Evolutionary conservation across 148 eudicot species (phyloP), one percentile per base, ranked within the genome.

Genomic region (Salicornia ramosissima): DNA sequence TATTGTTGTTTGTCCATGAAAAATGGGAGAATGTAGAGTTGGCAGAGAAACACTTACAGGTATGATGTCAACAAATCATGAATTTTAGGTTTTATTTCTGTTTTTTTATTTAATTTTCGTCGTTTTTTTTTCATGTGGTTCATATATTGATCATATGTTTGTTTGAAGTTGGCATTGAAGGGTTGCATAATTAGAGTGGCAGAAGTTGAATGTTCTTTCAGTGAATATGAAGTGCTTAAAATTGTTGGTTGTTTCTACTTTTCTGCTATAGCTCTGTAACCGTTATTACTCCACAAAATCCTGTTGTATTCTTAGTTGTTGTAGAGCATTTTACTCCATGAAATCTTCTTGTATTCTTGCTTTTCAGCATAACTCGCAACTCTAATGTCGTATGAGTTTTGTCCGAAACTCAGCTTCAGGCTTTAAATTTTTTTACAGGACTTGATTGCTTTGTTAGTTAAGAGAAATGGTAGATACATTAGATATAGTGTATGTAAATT

Each of bases 141-240:
- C 52, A 43, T 45, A 65, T 65, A 56, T 54, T 64, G 33, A 62
- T 65, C 64, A 40, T 54, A 42, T 65, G 76, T 73, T 73, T 73
- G 65, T 70, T 49, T 53, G 60, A 72, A 6, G 52, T 58, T 70
- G 75, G 69, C 63, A 39, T 73, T 26, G 52, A 42, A 57, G 10
- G 31, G 42, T 14, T 33, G 43, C 54, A 34, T 29, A 40, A 64
- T 46, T 73, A 57, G 56, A 59, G 67, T 59, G 29, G 58, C 46
- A 29, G 71, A 49, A 50, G 50, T 31, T 74, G 67, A 57, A 58
- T 74, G 65, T 68, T 49, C 19, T 36, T 59, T 50, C 19, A 31
- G 46, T 30, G 49, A 29, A 55, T 29, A 30, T 52, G 21, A 60
- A 60, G 16, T 60, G 43, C 25, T 60, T 14, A 34, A 30, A 33